phyloP scores from a whole-genome alignment of 768 basidiomycete species.

The Boletus vermiculosoides region DNA sequence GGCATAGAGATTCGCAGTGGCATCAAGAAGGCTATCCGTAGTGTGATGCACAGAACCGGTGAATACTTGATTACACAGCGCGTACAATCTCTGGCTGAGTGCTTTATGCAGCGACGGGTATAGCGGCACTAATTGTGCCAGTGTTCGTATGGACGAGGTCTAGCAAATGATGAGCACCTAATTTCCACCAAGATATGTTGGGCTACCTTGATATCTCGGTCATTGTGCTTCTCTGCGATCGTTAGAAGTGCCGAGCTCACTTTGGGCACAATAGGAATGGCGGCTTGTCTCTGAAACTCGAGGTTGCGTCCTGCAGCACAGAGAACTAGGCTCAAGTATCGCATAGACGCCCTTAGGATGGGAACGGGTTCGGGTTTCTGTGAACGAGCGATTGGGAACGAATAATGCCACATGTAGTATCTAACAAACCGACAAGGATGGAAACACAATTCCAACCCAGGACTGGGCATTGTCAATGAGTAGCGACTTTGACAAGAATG shows the following conservation, averaged over 20 bases:
- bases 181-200: background rate
- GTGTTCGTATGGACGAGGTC: conserved; percentile 44
- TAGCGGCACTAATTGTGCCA: conserved; percentile 55
- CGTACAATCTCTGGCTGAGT: conserved; percentile 49
- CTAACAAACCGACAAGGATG: conserved; percentile 66
- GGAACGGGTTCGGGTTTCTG: conserved; percentile 71
- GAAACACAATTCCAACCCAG: conserved; percentile 67
- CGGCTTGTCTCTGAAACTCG: conserved; percentile 82
- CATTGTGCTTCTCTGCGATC: conserved; percentile 50
- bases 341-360: conserved; percentile 59
- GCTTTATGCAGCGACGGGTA: conserved; percentile 70
- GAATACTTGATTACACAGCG: conserved; percentile 54
- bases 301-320: conserved; percentile 55
- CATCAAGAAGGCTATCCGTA: conserved; percentile 38
- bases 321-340: conserved; percentile 63
- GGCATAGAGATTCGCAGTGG: conserved; percentile 59
- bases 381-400: conserved; percentile 15
- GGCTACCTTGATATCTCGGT: conserved; percentile 55
- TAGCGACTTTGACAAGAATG: conserved; percentile 51
- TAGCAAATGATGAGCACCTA: conserved; percentile 31
- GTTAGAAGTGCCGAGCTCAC: conserved; percentile 58
- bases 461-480: conserved; percentile 71
- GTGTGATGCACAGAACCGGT: conserved; percentile 50
- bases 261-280: conserved; percentile 69
- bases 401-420: conserved; percentile 16